phyloP scores from a whole-genome alignment of 257 asterid genomes.

The Solanum dulcamara region DNA sequence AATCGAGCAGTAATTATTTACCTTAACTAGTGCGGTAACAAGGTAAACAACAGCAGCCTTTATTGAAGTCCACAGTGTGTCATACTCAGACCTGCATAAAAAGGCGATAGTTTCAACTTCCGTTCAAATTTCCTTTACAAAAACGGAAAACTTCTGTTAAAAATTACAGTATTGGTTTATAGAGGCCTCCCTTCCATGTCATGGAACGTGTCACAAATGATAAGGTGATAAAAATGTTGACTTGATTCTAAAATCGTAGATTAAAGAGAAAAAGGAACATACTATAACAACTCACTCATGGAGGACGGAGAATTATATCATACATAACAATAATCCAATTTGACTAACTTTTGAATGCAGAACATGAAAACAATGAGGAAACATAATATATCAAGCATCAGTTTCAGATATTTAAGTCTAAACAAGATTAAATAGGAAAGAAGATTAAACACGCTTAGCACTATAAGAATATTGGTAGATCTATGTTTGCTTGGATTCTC shows the following conservation, averaged over 20 bases:
- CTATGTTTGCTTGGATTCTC: neutral
- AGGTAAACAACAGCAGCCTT: slow-evolving; percentile 81
- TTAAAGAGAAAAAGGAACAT: neutral
- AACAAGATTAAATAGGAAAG: neutral
- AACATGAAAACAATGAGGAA: neutral
- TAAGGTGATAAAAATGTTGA: neutral
- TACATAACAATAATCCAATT: neutral
- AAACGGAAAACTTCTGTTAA: neutral
- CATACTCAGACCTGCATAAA: slow-evolving; percentile 78
- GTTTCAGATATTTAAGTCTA: neutral
- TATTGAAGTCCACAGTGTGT: slow-evolving; percentile 84
- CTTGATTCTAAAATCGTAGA: neutral
- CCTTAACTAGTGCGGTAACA: slow-evolving; percentile 80
- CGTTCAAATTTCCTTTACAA: neutral
- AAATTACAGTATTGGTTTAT: neutral
- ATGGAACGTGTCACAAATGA: neutral
- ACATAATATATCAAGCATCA: neutral
- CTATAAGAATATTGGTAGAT: neutral
- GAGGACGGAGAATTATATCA: neutral
- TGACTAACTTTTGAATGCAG: neutral
- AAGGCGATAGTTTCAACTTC: neutral
- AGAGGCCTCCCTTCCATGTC: neutral
- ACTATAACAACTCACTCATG: neutral
- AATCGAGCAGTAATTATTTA: slow-evolving; percentile 7
- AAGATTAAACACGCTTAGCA: neutral